A percentile compares a stretch with the other conserved stretches of the same genome.
Evolutionary conservation across 106 monocot genomes (phyloP).

Genomic region (Narthecium ossifragum): DNA sequence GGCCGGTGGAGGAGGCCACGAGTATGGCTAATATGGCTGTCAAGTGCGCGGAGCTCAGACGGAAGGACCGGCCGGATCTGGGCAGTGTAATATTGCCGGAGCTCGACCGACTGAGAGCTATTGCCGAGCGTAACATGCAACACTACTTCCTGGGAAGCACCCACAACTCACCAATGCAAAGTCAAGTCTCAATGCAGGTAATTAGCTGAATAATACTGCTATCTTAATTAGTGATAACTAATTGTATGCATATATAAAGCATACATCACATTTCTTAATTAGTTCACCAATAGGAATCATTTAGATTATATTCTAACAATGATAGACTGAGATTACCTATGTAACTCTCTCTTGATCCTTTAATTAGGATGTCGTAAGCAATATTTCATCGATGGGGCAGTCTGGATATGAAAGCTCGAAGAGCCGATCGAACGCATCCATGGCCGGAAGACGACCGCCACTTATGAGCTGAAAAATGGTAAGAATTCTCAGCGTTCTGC

Average conservation of each 20-base stretch:
- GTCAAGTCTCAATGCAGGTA: slow-evolving; percentile 20
- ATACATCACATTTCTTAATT: too few species aligned
- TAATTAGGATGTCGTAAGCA: slow-evolving; percentile 16
- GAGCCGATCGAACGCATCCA: slow-evolving; percentile 11
- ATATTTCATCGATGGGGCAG: background rate
- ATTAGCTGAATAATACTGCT: too few species aligned
- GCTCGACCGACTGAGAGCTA: slow-evolving; percentile 33
- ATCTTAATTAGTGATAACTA: too few species aligned
- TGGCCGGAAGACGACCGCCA: background rate
- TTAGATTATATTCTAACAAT: background rate
- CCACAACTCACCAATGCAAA: slow-evolving; percentile 14
- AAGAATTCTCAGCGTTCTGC: too few species aligned
- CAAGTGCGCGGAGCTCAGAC: slow-evolving; percentile 47
- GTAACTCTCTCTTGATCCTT: background rate
- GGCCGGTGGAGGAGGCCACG: slow-evolving; percentile 50
- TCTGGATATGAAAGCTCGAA: slow-evolving; percentile 23
- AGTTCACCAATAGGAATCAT: too few species aligned
- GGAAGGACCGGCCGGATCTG: slow-evolving; percentile 65
- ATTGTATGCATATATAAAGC: too few species aligned
- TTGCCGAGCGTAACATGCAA: slow-evolving; percentile 31
- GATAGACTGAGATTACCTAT: background rate
- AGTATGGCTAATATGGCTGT: slow-evolving; percentile 33
- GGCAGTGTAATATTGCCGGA: slow-evolving; percentile 33
- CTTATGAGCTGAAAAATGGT: background rate
- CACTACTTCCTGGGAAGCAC: background rate